Evolutionary conservation across 192 early-diverging fungal genomes (phyloP).

Genomic region (Mortierella hygrophila): DNA sequence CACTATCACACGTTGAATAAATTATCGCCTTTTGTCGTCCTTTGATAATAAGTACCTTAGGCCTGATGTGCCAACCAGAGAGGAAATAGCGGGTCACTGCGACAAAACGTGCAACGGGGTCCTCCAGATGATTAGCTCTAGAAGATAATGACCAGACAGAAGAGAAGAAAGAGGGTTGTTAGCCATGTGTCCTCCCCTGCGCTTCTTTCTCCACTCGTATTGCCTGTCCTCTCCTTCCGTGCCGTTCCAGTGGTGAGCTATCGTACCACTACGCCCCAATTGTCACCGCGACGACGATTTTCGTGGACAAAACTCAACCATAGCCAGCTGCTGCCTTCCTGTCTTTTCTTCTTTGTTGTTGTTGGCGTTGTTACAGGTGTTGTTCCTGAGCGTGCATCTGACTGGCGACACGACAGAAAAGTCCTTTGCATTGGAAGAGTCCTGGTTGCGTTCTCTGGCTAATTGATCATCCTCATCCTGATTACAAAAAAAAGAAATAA

Average conservation of each 20-base stretch:
- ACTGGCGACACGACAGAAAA: not conserved
- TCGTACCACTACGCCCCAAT: not conserved
- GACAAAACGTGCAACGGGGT: conserved; percentile 85
- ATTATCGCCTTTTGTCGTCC: not conserved
- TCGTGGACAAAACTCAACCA: not conserved
- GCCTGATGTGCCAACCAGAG: conserved; percentile 94
- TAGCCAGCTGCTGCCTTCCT: not conserved
- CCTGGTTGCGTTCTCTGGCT: not conserved
- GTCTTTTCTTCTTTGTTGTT: not conserved
- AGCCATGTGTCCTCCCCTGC: not conserved
- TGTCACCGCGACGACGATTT: not conserved
- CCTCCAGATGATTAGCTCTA: conserved; percentile 76
- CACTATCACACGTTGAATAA: not conserved
- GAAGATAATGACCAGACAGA: not conserved
- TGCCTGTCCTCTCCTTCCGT: not conserved
- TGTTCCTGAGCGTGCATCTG: not conserved
- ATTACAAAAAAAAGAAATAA: not conserved
- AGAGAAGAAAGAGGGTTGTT: not conserved
- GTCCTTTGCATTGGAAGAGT: not conserved
- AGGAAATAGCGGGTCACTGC: conserved; percentile 89
- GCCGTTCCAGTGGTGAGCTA: not conserved
- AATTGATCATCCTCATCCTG: not conserved
- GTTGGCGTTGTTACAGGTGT: not conserved
- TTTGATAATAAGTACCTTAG: conserved; percentile 70
- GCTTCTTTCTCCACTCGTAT: not conserved